Evolutionary conservation across 2,329 filamentous ascomycete genomes (phyloP), one percentile per base, ranked within the genome.

Genomic region (Aaosphaeria arxii): DNA sequence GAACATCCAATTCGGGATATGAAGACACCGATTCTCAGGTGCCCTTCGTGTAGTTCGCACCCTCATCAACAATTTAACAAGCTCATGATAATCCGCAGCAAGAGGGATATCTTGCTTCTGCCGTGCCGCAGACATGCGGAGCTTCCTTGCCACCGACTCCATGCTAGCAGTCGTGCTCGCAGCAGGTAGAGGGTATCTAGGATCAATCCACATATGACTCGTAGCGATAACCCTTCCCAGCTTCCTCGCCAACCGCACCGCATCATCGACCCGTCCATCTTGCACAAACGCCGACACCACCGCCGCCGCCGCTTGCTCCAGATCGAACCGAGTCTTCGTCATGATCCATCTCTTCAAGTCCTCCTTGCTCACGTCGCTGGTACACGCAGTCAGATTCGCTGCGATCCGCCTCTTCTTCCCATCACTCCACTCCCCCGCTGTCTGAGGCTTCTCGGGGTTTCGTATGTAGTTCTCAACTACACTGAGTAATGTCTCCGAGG

Each of bases 241-340:
- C 38, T 55, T 46, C 33, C n/a, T 33, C 7, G 50, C 40, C n/a
- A 54, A 41, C 33, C 44, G 38, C 33, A 46, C 44, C 9, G 49
- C 52, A 44, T 47, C 49, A 5, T 48, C 49, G 13, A 45, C 30
- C 6, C 38, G 33, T 24, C 42, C 45, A 29, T 50, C 42, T 29
- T 49, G 48, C 31, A 49, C 24, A 40, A 58, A 51, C 9, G 51
- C 55, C 30, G 51, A 52, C n/a, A 56, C 46, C 6, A 58, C 53
- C 13, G 56, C 42, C 6, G 53, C 55, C 4, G 53, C 55, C 11
- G 53, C 55, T 50, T 58, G 53, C 40, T 58, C 55, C 1, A 58
- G 43, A 42, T 58, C 55, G n/a, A 58, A 40, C 11, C 53, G 40
- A 11, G 43, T 53, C 13, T 44, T 39, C 30, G 35, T 39, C 30